Evolutionary conservation across 441 rosid species (phyloP), one percentile per base, ranked within the genome.

Genomic region (Lepidium campestre): DNA sequence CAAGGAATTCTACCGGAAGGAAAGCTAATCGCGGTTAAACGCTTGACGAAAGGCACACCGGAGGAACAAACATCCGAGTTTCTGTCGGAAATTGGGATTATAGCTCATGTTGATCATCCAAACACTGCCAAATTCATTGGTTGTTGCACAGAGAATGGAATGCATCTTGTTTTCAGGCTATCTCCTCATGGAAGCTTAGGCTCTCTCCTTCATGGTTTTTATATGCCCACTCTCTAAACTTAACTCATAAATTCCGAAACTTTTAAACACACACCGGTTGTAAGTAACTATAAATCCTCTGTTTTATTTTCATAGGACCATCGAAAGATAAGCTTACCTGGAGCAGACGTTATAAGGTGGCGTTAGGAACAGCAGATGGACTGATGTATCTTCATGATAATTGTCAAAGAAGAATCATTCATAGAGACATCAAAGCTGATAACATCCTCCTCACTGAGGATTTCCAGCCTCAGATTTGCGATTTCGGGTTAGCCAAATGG

Each of bases 401-500:
- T 74, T 86, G 97, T 80, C 86, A 79, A 46, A 90, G 79, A 75
- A 73, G 97, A 71, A 90, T 93, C 81, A 93, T 93, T 75, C 98
- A 90, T 66, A 77, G 98, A 74, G 98, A 93, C 72, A 93, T 93
- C 63, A 93, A 93, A 81, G 88, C 85, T 4, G 98, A 93, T 67
- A 90, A 93, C 69, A 88, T 93, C 74, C 91, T 93, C 56, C 96
- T 93, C 50, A 82, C 97, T 0, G 88, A 88, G 52, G 86, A 90
- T 74, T 93, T 83, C 67, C 92, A 82, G 78, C 90, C 98, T 57
- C 94, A 93, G 93, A 92, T 92, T 62, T 89, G 96, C 46, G 98
- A 92, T 79, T 92, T 92, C 10, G 98, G 98, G 44, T 80, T 92
- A 52, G 95, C 98, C 10, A 92, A 88, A 76, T 92, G 98, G 98